Evolutionary conservation across 1,284 basidiomycete species (phyloP).

Genomic region (Cutaneotrichosporon cavernicola): DNA sequence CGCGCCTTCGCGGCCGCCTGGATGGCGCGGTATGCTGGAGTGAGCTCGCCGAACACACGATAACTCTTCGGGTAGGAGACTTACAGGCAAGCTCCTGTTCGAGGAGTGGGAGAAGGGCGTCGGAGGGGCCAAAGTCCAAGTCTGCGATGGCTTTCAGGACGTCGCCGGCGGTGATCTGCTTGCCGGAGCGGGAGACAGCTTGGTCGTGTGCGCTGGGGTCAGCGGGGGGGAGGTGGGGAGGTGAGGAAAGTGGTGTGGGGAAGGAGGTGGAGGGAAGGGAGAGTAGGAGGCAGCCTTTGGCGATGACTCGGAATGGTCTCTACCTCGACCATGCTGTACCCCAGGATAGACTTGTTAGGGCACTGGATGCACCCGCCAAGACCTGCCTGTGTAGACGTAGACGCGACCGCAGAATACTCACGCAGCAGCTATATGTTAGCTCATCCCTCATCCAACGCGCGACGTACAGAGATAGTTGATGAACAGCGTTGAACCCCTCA

Average conservation of each 20-base stretch:
- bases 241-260: neutral
- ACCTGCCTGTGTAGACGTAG: neutral
- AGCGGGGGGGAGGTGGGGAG: neutral
- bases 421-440: conserved; percentile 16
- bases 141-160: conserved; percentile 80
- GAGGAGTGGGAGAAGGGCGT: conserved; percentile 67
- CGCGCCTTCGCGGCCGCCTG: conserved; percentile 33
- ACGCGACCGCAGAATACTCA: neutral
- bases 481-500: conserved; percentile 84
- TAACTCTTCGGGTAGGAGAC: conserved; percentile 34
- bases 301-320: too few species aligned
- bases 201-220: conserved; percentile 73
- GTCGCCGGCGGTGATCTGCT: conserved; percentile 81
- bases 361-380: too few species aligned
- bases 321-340: too few species aligned
- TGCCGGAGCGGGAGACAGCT: conserved; percentile 77
- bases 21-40: conserved; percentile 39
- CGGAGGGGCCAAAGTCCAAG: conserved; percentile 64
- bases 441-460: neutral
- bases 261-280: too few species aligned
- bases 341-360: too few species aligned
- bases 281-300: too few species aligned
- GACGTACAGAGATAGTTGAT: conserved; percentile 80
- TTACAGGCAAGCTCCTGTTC: conserved; percentile 71
- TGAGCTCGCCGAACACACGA: conserved; percentile 5